These are phyloP conservation scores for Amanita phalloides DNA, from an alignment of 768 basidiomycete genomes.

Conservation along the genomic window DNA sequence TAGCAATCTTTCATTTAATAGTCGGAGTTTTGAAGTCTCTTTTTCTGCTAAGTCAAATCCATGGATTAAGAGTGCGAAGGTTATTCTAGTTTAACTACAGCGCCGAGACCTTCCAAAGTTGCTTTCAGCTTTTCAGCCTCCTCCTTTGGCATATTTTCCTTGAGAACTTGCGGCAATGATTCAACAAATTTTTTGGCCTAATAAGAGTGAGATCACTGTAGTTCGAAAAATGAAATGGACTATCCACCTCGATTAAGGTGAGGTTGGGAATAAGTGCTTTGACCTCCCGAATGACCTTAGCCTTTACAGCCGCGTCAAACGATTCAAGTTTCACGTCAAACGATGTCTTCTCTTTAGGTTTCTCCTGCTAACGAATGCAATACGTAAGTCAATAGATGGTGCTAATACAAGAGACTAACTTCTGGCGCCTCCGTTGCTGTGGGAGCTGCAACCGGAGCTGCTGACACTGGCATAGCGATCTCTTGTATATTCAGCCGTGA, in stretches of 20 bases:
- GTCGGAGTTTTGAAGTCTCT: slow-evolving; percentile 4
- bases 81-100: slow-evolving; percentile 78
- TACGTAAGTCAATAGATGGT: not conserved
- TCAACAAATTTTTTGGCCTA: slow-evolving; percentile 99
- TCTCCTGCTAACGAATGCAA: slow-evolving; percentile 43
- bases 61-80: slow-evolving; percentile 13
- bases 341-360: slow-evolving; percentile 97
- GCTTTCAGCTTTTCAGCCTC: slow-evolving; percentile 95
- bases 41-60: slow-evolving; percentile 10
- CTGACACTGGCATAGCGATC: slow-evolving; percentile 81
- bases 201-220: slow-evolving; percentile 6
- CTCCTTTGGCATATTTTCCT: slow-evolving; percentile 93
- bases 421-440: slow-evolving; percentile 57
- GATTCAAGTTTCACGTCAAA: slow-evolving; percentile 94
- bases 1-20: not conserved
- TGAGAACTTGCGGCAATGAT: slow-evolving; percentile 83
- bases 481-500: slow-evolving; percentile 93
- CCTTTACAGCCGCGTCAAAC: slow-evolving; percentile 85
- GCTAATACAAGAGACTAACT: slow-evolving; percentile 27
- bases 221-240: slow-evolving; percentile 1
- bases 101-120: slow-evolving; percentile 84
- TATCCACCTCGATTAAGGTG: slow-evolving; percentile 89
- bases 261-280: slow-evolving; percentile 93
- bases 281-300: slow-evolving; percentile 96
- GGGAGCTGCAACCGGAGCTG: slow-evolving; percentile 47